phyloP scores from a whole-genome alignment of 192 early-diverging fungal genomes.

The Lobosporangium transversale region DNA sequence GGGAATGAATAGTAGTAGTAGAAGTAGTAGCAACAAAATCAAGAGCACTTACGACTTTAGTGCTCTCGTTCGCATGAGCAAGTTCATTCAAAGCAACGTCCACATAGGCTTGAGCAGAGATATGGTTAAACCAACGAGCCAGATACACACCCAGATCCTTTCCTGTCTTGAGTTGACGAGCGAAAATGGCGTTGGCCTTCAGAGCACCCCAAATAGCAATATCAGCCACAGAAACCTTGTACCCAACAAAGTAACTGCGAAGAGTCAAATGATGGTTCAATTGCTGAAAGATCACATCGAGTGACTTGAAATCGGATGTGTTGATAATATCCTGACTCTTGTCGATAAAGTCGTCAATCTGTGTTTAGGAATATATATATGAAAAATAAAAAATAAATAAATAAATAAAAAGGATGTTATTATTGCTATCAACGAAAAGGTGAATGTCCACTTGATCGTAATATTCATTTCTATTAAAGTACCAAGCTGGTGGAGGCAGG shows the following conservation, averaged over 20 bases:
- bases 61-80: constrained; percentile 57
- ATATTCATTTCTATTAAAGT: no score
- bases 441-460: background rate
- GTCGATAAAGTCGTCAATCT: constrained; percentile 78
- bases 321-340: constrained; percentile 72
- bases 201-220: constrained; percentile 89
- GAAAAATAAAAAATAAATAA: background rate
- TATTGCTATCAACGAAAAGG: background rate
- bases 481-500: constrained; percentile 43
- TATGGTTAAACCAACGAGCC: constrained; percentile 82
- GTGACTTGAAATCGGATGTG: constrained; percentile 72
- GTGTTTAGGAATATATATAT: background rate
- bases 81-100: constrained; percentile 58
- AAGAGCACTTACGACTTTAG: constrained; percentile 59
- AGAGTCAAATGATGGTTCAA: constrained; percentile 87
- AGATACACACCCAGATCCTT: constrained; percentile 77
- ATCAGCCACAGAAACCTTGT: constrained; percentile 82
- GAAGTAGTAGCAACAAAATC: no score
- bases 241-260: constrained; percentile 84
- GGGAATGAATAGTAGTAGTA: no score
- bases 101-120: constrained; percentile 68
- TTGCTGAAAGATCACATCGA: constrained; percentile 72
- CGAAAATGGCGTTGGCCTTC: constrained; percentile 79
- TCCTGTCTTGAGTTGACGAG: constrained; percentile 79
- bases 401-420: background rate